Conservation (phyloP, 371 early-diverging fungal species). For the Mortierella sp. region DNA sequence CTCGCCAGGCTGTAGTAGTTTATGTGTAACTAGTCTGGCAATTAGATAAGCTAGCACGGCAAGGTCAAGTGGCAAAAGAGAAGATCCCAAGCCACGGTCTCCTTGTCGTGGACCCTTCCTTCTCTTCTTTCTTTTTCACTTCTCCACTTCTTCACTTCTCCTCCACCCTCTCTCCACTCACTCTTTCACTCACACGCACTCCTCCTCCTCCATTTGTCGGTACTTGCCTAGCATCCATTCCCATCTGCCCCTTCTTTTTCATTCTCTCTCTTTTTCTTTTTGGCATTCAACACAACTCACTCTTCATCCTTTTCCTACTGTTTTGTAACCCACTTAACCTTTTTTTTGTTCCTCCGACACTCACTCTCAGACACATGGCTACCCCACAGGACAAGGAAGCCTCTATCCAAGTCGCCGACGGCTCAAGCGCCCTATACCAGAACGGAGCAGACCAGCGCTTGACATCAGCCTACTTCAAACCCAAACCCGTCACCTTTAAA, state of each 20-base stretch:
- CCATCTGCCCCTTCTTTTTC: slow-evolving; percentile 6
- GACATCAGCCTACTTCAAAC: slow-evolving; percentile 14
- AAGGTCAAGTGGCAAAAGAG: background rate
- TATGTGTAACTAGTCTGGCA: too few species aligned
- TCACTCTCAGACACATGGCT: slow-evolving; percentile 15
- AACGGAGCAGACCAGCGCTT: slow-evolving; percentile 8
- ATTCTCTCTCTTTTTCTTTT: background rate
- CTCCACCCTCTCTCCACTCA: background rate
- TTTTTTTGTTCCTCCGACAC: background rate
- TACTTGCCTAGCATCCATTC: slow-evolving; percentile 8
- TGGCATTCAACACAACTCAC: background rate
- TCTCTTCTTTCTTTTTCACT: background rate
- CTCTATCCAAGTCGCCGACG: slow-evolving; percentile 13
- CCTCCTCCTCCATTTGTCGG: slow-evolving; percentile 19
- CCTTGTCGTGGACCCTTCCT: background rate
- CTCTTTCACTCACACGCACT: slow-evolving; percentile 4
- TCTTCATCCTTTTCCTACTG: background rate
- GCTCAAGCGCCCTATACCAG: slow-evolving; percentile 14
- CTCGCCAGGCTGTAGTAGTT: too few species aligned
- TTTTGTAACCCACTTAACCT: slow-evolving; percentile 4
- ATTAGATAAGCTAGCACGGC: background rate
- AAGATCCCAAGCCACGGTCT: slow-evolving; percentile 1
- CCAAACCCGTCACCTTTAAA: slow-evolving; percentile 51
- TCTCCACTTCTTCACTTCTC: background rate
- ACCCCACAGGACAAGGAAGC: slow-evolving; percentile 9